Percentiles rank a stretch among this genome's conserved stretches.
Evolutionary conservation across 2,329 filamentous ascomycete genomes (phyloP).

Genomic region (Fusarium aywerte): DNA sequence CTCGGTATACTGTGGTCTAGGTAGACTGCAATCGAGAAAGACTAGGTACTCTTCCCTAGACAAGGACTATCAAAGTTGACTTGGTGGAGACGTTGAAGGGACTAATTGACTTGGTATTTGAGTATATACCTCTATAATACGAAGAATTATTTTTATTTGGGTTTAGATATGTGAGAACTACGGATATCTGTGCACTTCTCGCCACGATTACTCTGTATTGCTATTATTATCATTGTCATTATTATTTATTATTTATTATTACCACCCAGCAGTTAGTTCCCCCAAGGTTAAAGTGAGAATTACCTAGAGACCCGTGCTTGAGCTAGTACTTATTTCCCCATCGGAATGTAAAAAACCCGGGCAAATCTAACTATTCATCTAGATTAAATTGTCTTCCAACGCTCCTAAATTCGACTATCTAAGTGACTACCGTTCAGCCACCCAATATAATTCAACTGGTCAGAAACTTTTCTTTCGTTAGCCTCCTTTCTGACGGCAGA

Average conservation of each 20-base stretch:
- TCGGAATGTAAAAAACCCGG: not conserved
- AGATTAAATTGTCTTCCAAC: not conserved
- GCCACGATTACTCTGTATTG: no score
- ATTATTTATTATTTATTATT: no score
- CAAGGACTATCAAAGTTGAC: conserved; percentile 5
- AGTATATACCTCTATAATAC: conserved; percentile 8
- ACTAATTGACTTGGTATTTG: conserved; percentile 9
- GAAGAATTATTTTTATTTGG: conserved; percentile 15
- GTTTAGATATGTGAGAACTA: not conserved
- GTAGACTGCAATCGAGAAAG: not conserved
- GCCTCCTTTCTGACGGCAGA: conserved; percentile 29
- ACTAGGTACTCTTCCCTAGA: not conserved
- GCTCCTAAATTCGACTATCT: not conserved
- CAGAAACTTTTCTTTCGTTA: conserved; percentile 27
- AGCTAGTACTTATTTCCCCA: conserved; percentile 2
- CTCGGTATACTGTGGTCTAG: not conserved
- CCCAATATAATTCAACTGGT: conserved; percentile 1
- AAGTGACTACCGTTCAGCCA: conserved; percentile 12
- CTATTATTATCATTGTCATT: not conserved
- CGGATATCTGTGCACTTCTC: not conserved
- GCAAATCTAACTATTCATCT: conserved; percentile 4
- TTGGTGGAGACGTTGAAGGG: conserved; percentile 18
- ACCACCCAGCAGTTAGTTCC: not conserved
- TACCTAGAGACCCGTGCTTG: not conserved
- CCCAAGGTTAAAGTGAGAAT: not conserved